phyloP scores from a whole-genome alignment of 129 eudicot genomes.

The Cynara cardunculus region DNA sequence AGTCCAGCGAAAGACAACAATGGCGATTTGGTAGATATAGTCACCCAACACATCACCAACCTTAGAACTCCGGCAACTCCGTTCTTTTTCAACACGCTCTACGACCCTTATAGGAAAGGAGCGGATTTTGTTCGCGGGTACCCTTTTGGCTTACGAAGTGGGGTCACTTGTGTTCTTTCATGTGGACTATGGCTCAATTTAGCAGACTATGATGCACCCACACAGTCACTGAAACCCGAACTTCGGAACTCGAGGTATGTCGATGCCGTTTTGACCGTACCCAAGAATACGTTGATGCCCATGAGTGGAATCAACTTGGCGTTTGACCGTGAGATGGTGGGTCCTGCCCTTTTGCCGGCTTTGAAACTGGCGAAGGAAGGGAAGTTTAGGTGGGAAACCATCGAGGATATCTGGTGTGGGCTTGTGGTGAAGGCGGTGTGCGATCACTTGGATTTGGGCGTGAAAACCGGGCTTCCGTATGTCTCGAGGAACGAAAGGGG shows the following conservation, averaged over 20 bases:
- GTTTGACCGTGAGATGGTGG: conserved; percentile 67
- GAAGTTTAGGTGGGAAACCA: conserved; percentile 82
- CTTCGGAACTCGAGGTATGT: conserved; percentile 62
- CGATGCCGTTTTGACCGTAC: conserved; percentile 90
- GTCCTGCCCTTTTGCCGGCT: conserved; percentile 76
- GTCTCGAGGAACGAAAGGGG: conserved; percentile 93
- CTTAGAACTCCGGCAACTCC: conserved; percentile 90
- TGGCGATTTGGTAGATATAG: conserved; percentile 54
- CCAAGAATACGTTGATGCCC: conserved; percentile 62
- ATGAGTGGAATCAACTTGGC: conserved; percentile 79
- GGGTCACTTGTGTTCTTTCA: conserved; percentile 71
- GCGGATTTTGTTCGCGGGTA: conserved; percentile 95
- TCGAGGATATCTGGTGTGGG: conserved; percentile 86
- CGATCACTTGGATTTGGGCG: conserved; percentile 77
- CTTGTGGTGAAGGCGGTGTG: conserved; percentile 72
- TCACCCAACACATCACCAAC: conserved; percentile 65
- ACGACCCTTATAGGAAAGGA: conserved; percentile 85
- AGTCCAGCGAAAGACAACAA: conserved; percentile 65
- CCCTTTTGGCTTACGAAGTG: conserved; percentile 82
- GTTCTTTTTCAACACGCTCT: conserved; percentile 83
- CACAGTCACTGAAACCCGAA: conserved; percentile 80
- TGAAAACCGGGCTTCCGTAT: conserved; percentile 87
- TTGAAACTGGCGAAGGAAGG: conserved; percentile 75
- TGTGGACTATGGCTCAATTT: conserved; percentile 91
- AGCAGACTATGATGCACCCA: conserved; percentile 94